phyloP scores from a whole-genome alignment of 345 rosid species.

The Moringa oleifera region DNA sequence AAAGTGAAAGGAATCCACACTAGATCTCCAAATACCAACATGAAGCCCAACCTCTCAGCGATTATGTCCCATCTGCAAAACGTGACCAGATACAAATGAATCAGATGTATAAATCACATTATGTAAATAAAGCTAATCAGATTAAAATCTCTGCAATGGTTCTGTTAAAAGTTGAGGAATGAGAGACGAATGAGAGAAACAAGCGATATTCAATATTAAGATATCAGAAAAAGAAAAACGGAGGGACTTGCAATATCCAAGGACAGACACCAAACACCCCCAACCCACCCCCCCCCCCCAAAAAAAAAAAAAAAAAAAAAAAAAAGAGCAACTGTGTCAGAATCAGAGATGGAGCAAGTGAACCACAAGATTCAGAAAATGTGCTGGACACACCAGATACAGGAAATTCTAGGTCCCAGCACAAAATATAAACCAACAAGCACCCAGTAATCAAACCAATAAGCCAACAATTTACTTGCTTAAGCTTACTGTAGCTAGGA shows the following conservation, averaged over 20 bases:
- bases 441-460: background rate
- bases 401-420: background rate
- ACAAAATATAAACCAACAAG: background rate
- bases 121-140: background rate
- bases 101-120: background rate
- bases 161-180: background rate
- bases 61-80: constrained; percentile 85
- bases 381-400: background rate
- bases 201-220: background rate
- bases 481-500: background rate
- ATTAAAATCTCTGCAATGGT: constrained; percentile 5
- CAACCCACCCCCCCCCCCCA: too few relatives aligned
- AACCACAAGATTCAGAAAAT: background rate
- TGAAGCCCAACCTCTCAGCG: constrained; percentile 93
- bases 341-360: too few relatives aligned
- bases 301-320: too few relatives aligned
- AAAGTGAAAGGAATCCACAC: constrained; percentile 94
- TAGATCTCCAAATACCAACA: constrained; percentile 94
- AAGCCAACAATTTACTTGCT: background rate
- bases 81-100: background rate
- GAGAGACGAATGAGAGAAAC: background rate
- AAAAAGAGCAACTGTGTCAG: too few relatives aligned
- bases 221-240: too few relatives aligned
- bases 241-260: too few relatives aligned
- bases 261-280: too few relatives aligned